A percentile compares a stretch with the other conserved stretches of the same genome.
Evolutionary conservation across 2,329 filamentous ascomycete species (phyloP).

Genomic region (Hypoxylon sp.): DNA sequence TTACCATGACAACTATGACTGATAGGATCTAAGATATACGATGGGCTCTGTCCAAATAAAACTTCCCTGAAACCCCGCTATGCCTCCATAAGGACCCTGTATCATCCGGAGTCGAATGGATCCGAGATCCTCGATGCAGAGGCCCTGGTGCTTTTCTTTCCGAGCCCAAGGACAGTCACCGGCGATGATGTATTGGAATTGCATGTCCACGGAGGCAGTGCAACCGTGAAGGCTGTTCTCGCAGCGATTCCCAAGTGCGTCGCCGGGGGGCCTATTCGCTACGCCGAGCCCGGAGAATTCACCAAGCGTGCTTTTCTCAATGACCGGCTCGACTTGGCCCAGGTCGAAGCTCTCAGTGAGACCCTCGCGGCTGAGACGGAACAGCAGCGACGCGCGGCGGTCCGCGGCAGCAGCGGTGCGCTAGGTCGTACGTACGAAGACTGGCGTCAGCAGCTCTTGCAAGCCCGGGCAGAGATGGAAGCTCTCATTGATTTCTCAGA

Average conservation of each 20-base stretch:
- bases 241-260: constrained; percentile 76
- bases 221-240: constrained; percentile 89
- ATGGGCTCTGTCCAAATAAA: constrained; percentile 64
- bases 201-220: constrained; percentile 92
- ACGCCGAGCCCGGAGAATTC: constrained; percentile 96
- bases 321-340: constrained; percentile 85
- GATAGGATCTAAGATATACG: constrained; percentile 62
- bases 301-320: constrained; percentile 93
- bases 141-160: constrained; percentile 87
- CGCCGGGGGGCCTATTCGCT: constrained; percentile 70
- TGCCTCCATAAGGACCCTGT: constrained; percentile 82
- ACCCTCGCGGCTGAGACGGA: constrained; percentile 82
- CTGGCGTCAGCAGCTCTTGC: constrained; percentile 83
- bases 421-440: constrained; percentile 83
- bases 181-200: constrained; percentile 94
- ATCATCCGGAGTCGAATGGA: constrained; percentile 61
- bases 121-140: constrained; percentile 79
- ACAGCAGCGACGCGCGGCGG: constrained; percentile 89
- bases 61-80: constrained; percentile 64
- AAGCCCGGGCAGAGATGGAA: constrained; percentile 91
- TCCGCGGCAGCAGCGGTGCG: constrained; percentile 79
- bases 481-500: constrained; percentile 97
- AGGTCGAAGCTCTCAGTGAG: constrained; percentile 79
- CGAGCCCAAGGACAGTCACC: constrained; percentile 84
- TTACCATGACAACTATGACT: constrained; percentile 38